Conservation (phyloP, 768 basidiomycete genomes). For the Tricholoma bakamatsutake region DNA sequence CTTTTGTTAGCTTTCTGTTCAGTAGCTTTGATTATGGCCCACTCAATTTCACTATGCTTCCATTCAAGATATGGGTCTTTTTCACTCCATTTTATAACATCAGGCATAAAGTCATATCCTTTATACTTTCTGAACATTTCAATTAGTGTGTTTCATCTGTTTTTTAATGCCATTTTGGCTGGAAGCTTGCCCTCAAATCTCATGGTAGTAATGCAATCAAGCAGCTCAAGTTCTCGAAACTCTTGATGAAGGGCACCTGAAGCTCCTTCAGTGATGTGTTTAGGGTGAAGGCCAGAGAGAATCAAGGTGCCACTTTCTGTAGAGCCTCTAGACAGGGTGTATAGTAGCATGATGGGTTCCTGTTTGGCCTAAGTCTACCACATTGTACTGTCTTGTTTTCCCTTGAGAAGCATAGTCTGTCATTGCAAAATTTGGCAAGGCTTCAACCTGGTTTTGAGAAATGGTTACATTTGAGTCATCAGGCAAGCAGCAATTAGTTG, state of each 20-base stretch:
- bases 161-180: slow-evolving; percentile 1
- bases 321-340: slow-evolving; percentile 24
- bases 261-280: slow-evolving; percentile 20
- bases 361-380: slow-evolving; percentile 19
- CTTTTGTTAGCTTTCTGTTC: not conserved
- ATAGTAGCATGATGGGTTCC: slow-evolving; percentile 22
- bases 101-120: slow-evolving; percentile 10
- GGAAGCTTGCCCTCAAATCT: slow-evolving; percentile 18
- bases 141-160: slow-evolving; percentile 10
- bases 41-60: not conserved
- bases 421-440: slow-evolving; percentile 10
- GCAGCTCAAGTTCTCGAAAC: slow-evolving; percentile 27
- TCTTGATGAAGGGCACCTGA: slow-evolving; percentile 23
- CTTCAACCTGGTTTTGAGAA: not conserved
- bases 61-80: slow-evolving; percentile 4
- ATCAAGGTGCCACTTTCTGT: slow-evolving; percentile 25
- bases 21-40: not conserved
- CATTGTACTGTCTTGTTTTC: slow-evolving; percentile 21
- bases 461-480: not conserved
- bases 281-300: slow-evolving; percentile 18
- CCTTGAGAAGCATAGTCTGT: slow-evolving; percentile 31
- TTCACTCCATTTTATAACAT: slow-evolving; percentile 6
- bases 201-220: slow-evolving; percentile 27
- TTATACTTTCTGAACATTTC: slow-evolving; percentile 3
- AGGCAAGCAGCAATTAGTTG: not conserved